phyloP scores from a whole-genome alignment of 352 stramenopile genomes.

The Phytopythium kandeliae region DNA sequence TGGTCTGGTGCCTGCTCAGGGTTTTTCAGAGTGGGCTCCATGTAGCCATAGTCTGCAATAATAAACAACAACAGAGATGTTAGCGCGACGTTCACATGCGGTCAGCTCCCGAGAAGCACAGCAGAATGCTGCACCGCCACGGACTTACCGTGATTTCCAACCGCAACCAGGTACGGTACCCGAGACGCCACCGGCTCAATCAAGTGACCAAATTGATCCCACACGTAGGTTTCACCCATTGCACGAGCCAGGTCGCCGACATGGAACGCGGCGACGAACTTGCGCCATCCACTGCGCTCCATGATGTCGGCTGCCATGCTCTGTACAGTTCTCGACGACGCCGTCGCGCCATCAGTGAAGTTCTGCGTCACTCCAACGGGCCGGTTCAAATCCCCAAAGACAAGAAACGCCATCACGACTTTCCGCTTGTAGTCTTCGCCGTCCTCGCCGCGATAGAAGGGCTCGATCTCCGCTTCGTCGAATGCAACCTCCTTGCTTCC shows the following conservation, averaged over 20 bases:
- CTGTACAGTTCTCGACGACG: conserved; percentile 30
- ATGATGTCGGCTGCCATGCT: conserved; percentile 24
- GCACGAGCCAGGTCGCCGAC: conserved; percentile 82
- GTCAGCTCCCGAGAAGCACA: not conserved
- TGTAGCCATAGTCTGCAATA: conserved; percentile 34
- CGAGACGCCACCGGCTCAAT: conserved; percentile 69
- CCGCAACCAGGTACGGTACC: conserved; percentile 75
- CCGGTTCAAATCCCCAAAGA: conserved; percentile 65
- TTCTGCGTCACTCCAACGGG: conserved; percentile 14
- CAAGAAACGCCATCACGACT: conserved; percentile 56
- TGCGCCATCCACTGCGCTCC: conserved; percentile 24
- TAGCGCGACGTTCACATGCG: not conserved
- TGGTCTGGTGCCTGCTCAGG: conserved; percentile 20
- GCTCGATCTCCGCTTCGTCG: not conserved
- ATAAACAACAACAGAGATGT: not conserved
- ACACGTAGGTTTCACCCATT: conserved; percentile 57
- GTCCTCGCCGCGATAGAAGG: conserved; percentile 3
- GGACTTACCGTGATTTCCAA: conserved; percentile 41
- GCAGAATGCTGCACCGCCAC: not conserved
- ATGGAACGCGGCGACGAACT: conserved; percentile 68
- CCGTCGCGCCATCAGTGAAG: conserved; percentile 25
- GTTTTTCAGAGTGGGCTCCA: conserved; percentile 25
- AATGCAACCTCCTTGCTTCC: conserved; percentile 13
- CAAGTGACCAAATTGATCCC: conserved; percentile 82
- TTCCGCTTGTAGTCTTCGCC: conserved; percentile 12